Percentiles rank a stretch among this genome's conserved stretches.
Conservation (phyloP, 2,329 filamentous ascomycete species). For the Lecanicillium sp. region DNA sequence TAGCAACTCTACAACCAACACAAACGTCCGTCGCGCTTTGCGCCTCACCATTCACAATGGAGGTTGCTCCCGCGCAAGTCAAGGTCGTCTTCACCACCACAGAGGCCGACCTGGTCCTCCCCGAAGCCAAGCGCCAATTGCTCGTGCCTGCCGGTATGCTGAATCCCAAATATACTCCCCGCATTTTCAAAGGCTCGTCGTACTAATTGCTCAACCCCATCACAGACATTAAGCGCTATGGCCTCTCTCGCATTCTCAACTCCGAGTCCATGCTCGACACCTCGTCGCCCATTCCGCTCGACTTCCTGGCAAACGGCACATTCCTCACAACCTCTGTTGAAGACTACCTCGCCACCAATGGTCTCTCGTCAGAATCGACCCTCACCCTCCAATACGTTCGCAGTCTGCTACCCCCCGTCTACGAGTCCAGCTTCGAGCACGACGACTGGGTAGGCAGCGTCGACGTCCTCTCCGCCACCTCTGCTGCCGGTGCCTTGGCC, state of each 20-base stretch:
- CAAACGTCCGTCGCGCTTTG: too few species aligned
- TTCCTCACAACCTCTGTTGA: slow-evolving; percentile 86
- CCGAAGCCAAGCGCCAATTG: slow-evolving; percentile 52
- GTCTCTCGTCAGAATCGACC: slow-evolving; percentile 81
- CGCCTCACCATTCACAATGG: too few species aligned
- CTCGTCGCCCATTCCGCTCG: slow-evolving; percentile 64
- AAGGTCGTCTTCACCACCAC: slow-evolving; percentile 61
- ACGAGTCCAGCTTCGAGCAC: slow-evolving; percentile 89
- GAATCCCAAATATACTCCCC: too few species aligned
- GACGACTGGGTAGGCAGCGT: slow-evolving; percentile 94
- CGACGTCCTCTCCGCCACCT: slow-evolving; percentile 66
- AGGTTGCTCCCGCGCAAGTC: slow-evolving; percentile 42
- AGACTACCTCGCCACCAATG: slow-evolving; percentile 78
- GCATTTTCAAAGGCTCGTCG: too few species aligned
- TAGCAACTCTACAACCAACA: slow-evolving; percentile 10
- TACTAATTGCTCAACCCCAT: too few species aligned
- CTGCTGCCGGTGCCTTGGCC: slow-evolving; percentile 42
- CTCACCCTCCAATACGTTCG: slow-evolving; percentile 89
- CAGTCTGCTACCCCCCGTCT: slow-evolving; percentile 79
- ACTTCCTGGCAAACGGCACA: slow-evolving; percentile 91
- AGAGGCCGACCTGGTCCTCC: slow-evolving; percentile 52
- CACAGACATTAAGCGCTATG: slow-evolving; percentile 60
- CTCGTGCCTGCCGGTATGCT: slow-evolving; percentile 50
- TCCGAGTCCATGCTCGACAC: slow-evolving; percentile 64
- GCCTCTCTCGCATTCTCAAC: slow-evolving; percentile 61